Evolutionary conservation across 2,329 filamentous ascomycete genomes (phyloP).

Genomic region (Xylariaceae sp.): DNA sequence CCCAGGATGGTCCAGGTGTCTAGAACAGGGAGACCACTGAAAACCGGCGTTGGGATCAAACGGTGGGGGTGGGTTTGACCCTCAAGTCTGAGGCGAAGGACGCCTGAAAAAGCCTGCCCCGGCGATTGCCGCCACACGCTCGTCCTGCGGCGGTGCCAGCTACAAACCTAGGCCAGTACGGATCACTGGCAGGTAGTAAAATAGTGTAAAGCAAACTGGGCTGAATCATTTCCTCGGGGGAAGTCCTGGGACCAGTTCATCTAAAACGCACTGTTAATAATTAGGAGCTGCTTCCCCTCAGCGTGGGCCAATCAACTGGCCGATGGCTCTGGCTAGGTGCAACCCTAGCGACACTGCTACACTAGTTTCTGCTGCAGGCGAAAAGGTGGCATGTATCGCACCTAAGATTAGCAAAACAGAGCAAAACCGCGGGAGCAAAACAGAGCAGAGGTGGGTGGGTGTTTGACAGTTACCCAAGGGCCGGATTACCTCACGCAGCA

Average conservation of each 20-base stretch:
- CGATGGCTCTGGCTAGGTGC: conserved; percentile 24
- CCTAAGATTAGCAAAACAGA: neutral
- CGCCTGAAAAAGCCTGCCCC: conserved; percentile 9
- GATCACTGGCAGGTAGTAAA: neutral
- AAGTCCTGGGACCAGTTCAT: conserved; percentile 1
- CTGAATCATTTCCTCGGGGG: neutral
- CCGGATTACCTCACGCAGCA: no score
- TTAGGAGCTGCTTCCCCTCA: neutral
- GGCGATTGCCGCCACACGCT: conserved; percentile 24
- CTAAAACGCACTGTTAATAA: conserved; percentile 13
- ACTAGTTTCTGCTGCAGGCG: neutral
- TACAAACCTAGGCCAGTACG: neutral
- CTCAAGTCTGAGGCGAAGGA: conserved; percentile 24
- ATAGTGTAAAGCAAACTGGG: neutral
- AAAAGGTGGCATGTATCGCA: neutral
- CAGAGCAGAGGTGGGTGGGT: no score
- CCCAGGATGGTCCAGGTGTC: conserved; percentile 6
- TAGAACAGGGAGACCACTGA: conserved; percentile 17
- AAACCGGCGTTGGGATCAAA: conserved; percentile 15
- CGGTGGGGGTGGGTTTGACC: conserved; percentile 30
- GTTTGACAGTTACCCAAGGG: no score
- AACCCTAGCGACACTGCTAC: conserved; percentile 22
- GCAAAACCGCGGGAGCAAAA: no score
- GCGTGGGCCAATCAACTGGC: conserved; percentile 27
- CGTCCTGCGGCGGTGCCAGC: neutral